Conservation (phyloP, 768 basidiomycete species). For the Lactifluus hygrophoroides region DNA sequence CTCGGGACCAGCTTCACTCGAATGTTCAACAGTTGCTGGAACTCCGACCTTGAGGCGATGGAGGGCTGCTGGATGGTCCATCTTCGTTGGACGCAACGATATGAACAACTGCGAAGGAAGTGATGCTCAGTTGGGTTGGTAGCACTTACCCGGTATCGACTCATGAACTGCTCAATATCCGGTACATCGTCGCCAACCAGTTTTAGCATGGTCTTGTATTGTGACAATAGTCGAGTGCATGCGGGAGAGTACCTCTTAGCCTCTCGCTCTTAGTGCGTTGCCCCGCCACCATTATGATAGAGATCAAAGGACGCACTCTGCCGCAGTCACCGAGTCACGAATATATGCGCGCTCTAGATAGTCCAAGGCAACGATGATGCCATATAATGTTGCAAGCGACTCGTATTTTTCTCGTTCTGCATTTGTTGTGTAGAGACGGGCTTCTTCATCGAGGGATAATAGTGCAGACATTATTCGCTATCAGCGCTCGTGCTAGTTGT, state of each 20-base stretch:
- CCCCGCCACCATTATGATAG: not conserved
- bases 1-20: constrained; percentile 85
- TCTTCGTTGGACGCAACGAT: constrained; percentile 35
- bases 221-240: constrained; percentile 86
- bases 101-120: not conserved
- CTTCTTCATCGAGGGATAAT: constrained; percentile 83
- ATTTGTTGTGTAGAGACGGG: constrained; percentile 78
- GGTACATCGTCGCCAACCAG: constrained; percentile 86
- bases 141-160: constrained; percentile 51
- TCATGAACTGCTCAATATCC: constrained; percentile 87
- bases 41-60: constrained; percentile 89
- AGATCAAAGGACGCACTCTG: constrained; percentile 59
- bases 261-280: constrained; percentile 28
- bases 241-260: constrained; percentile 87
- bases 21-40: constrained; percentile 94
- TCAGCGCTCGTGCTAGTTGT: too few species aligned
- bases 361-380: constrained; percentile 85
- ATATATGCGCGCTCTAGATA: constrained; percentile 95
- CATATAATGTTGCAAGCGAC: constrained; percentile 82
- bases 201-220: constrained; percentile 96
- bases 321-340: constrained; percentile 81
- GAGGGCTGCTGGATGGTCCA: constrained; percentile 89
- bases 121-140: not conserved
- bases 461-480: constrained; percentile 30
- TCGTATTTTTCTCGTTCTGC: constrained; percentile 85